Evolutionary conservation across 352 stramenopile genomes (phyloP), one percentile per base, ranked within the genome.

Genomic region (Globisporangium emineosum): DNA sequence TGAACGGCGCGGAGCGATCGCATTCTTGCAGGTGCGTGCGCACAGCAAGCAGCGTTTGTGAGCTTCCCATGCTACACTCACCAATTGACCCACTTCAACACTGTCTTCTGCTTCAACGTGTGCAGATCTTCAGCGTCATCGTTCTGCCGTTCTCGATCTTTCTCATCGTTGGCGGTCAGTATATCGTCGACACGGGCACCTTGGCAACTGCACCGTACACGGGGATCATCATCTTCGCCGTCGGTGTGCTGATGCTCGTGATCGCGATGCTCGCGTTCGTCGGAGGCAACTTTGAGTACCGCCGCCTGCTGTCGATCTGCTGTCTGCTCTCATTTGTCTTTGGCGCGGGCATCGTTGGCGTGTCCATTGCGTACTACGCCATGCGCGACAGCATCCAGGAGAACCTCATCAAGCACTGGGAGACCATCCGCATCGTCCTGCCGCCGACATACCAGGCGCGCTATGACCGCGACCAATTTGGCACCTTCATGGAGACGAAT

Each of bases 261-360:
- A 75, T 93, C 29, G 74, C 81, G 5, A 57, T 91, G 25, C 66
- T 93, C 13, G 73, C 81, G 9, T 93, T 93, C 62, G 69, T 91
- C 42, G 84, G 84, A 9, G 77, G 71, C 8, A 82, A 71, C 42
- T 90, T 93, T n/a, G 84, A 93, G 57, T 93, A 93, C 54, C 84
- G 84, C 21, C 78, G 82, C 2, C 71, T 93, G 40, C 72, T 93
- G 33, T 90, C 81, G 2, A 76, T 88, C 12, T 91, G 81, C 47
- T 84, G 84, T 52, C 62, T 88, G 63, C 61, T 90, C 12, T 88
- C 84, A 3, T 86, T 83, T 10, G 54, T 81, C 42, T 73, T 83
- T 3, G 82, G 75, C 5, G 68, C 75, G 5, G 62, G 75, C 19
- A 68, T 84, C n/a, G 62, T 91, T 7, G 80, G 79, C 2, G 23